Conservation (phyloP, 805 yeast species). For the Wickerhamiella australiensis region DNA sequence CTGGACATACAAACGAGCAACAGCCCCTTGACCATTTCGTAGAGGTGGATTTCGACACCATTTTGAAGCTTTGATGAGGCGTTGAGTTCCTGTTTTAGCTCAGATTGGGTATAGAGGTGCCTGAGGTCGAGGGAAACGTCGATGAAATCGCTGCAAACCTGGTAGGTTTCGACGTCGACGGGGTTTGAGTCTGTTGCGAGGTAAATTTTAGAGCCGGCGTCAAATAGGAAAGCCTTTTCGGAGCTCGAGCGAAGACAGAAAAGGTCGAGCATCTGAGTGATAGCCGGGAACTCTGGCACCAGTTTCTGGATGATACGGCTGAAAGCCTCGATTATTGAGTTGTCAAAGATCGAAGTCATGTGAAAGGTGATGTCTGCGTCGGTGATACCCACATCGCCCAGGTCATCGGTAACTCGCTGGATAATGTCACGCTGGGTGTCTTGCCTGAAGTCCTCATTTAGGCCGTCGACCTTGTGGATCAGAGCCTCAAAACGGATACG, state of each 20-base stretch:
- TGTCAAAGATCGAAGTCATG: slow-evolving; percentile 87
- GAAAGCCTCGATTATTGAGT: slow-evolving; percentile 90
- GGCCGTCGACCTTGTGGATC: slow-evolving; percentile 91
- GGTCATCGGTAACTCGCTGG: slow-evolving; percentile 90
- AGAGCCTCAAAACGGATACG: slow-evolving; percentile 79
- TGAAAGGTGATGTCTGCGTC: slow-evolving; percentile 87
- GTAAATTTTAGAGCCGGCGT: slow-evolving; percentile 81
- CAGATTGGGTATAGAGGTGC: slow-evolving; percentile 25
- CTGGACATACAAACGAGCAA: slow-evolving; percentile 82
- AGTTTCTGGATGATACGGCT: slow-evolving; percentile 85
- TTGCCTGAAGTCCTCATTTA: slow-evolving; percentile 81
- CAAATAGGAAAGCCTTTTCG: slow-evolving; percentile 88
- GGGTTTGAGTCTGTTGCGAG: slow-evolving; percentile 95
- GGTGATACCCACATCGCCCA: slow-evolving; percentile 77
- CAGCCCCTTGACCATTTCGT: slow-evolving; percentile 85
- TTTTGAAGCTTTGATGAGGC: slow-evolving; percentile 53
- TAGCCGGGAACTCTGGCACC: slow-evolving; percentile 73
- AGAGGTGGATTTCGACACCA: slow-evolving; percentile 71
- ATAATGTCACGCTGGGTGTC: slow-evolving; percentile 95
- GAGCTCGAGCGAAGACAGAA: slow-evolving; percentile 79
- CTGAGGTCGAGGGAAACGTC: slow-evolving; percentile 87
- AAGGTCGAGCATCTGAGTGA: slow-evolving; percentile 81
- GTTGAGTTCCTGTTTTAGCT: slow-evolving; percentile 4
- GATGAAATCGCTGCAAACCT: slow-evolving; percentile 93
- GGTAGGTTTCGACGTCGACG: slow-evolving; percentile 88